These are phyloP conservation scores for Ilyonectria sp. DNA, from an alignment of 2,329 filamentous ascomycete species.

Conservation along the genomic window DNA sequence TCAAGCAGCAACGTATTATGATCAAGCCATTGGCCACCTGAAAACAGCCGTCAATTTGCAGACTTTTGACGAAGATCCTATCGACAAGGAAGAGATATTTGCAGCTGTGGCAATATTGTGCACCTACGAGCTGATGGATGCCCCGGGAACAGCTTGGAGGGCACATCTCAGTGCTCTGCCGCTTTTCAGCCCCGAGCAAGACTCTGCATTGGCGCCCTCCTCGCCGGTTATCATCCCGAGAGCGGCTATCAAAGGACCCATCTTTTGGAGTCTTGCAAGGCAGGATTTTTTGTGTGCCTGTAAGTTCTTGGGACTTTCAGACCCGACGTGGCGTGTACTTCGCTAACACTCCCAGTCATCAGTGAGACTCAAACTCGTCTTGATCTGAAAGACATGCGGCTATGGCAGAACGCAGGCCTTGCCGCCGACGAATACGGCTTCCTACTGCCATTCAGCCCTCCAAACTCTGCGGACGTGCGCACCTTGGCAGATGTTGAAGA, in stretches of 20 bases:
- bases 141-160: slow-evolving; percentile 74
- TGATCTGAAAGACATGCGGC: slow-evolving; percentile 73
- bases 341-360: slow-evolving; percentile 24
- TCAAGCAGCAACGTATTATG: slow-evolving; percentile 41
- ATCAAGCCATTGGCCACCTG: slow-evolving; percentile 38
- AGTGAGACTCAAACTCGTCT: slow-evolving; percentile 46
- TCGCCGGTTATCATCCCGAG: slow-evolving; percentile 38
- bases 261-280: slow-evolving; percentile 43
- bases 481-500: slow-evolving; percentile 69
- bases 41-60: slow-evolving; percentile 35
- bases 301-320: background rate
- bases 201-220: background rate
- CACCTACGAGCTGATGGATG: slow-evolving; percentile 78
- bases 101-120: slow-evolving; percentile 77
- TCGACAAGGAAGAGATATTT: slow-evolving; percentile 62
- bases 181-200: slow-evolving; percentile 67
- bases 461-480: slow-evolving; percentile 56
- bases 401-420: slow-evolving; percentile 77
- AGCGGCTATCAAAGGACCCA: slow-evolving; percentile 41
- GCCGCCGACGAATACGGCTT: slow-evolving; percentile 55
- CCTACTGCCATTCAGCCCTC: slow-evolving; percentile 51
- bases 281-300: slow-evolving; percentile 44
- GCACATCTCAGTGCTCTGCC: slow-evolving; percentile 77
- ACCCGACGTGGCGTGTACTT: background rate
- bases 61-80: slow-evolving; percentile 58